Conservation (phyloP, 768 basidiomycete species). For the Omphalotus guepiniiformis region DNA sequence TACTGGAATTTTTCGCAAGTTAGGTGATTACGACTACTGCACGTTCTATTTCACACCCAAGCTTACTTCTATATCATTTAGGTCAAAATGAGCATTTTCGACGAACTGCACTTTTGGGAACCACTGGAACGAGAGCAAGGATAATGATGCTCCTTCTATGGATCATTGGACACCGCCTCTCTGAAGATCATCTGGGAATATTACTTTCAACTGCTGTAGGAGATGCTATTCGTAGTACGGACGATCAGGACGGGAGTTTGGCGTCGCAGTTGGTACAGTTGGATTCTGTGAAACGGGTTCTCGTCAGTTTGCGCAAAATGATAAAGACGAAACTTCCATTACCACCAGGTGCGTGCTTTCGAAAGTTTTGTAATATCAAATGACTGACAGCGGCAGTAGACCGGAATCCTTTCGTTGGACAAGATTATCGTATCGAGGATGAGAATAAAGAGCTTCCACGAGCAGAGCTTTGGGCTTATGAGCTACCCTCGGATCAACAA, state of each 20-base stretch:
- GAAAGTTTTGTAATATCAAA: neutral
- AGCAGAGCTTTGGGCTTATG: slow-evolving; percentile 16
- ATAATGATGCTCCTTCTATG: slow-evolving; percentile 20
- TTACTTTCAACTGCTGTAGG: slow-evolving; percentile 17
- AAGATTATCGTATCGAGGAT: slow-evolving; percentile 14
- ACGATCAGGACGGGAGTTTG: neutral
- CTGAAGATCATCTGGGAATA: slow-evolving; percentile 11
- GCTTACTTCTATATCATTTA: neutral
- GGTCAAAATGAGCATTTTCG: slow-evolving; percentile 19
- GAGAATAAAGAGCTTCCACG: slow-evolving; percentile 18
- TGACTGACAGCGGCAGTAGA: slow-evolving; percentile 1
- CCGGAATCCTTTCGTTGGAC: slow-evolving; percentile 18
- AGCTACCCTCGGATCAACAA: slow-evolving; percentile 10
- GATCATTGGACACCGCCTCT: slow-evolving; percentile 19
- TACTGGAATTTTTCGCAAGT: slow-evolving; percentile 4
- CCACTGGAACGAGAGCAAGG: slow-evolving; percentile 15
- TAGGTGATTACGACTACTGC: neutral
- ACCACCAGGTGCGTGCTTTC: slow-evolving; percentile 2
- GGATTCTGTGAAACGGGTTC: slow-evolving; percentile 10
- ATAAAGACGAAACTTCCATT: slow-evolving; percentile 18
- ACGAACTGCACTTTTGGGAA: slow-evolving; percentile 13
- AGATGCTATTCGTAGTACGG: slow-evolving; percentile 9
- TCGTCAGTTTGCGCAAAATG: slow-evolving; percentile 16
- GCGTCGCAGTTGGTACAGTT: slow-evolving; percentile 9
- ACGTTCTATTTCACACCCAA: neutral